Evolutionary conservation across 176 grass and related monocot species (phyloP), one percentile per base, ranked within the genome.

Genomic region (Dendrocalamus sinicus): DNA sequence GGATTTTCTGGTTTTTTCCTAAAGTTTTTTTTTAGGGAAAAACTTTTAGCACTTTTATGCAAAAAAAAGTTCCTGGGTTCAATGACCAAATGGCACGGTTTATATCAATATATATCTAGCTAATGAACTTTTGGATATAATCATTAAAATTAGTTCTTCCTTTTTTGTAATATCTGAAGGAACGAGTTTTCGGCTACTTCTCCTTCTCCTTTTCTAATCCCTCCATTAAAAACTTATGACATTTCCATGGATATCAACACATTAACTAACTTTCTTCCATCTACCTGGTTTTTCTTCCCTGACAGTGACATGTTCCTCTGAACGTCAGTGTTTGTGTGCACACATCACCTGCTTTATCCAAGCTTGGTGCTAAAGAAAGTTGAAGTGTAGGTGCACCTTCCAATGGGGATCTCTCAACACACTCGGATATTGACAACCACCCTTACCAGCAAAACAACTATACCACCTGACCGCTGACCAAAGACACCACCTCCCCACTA

Each of bases 351-450:
- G 39, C 85, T 91, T 86, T 57, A 74, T 86, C 65, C 19, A 86
- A 72, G 67, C 43, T 89, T 91, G 78, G 77, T 81, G 41, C 45
- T 76, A 82, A 88, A 61, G 77, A 93, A 88, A 81, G 54, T 62
- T 9, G 44, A 58, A 60, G 3, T 90, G 89, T 92, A 68, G 93
- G 93, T 92, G 85, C 32, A 95, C 93, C 93, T 77, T 70, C 82
- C 82, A 90, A 90, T 44, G 89, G 32, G 30, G 77, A 88, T 70
- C 72, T 88, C 59, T 84, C 90, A 88, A 77, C 85, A 41, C 58
- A 73, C 82, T 76, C 37, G 8, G 62, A 88, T 17, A 61, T 39
- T 72, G 43, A 37, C 90, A 86, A 84, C 88, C 68, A 85, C 83
- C 79, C 82, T 84, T 80, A 81, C 79, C 65, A 83, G 57, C 24